Percentiles rank a stretch among this genome's conserved stretches.
These are phyloP conservation scores for Stygiomarasmius scandens DNA, from an alignment of 1,284 basidiomycete species.

Conservation along the genomic window DNA sequence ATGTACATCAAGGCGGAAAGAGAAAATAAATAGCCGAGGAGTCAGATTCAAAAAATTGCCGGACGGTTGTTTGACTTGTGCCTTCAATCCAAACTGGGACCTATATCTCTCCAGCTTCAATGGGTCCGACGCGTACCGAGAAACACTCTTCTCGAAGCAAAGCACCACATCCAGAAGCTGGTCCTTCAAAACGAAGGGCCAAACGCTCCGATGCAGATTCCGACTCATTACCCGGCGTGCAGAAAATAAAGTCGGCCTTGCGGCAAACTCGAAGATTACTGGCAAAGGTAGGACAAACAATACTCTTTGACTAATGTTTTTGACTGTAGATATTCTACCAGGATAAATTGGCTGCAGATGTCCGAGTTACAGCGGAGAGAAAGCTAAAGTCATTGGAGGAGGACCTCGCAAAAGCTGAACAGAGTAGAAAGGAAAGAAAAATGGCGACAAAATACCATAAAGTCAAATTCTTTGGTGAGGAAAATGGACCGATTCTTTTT, in stretches of 20 bases:
- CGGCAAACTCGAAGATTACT: conserved; percentile 80
- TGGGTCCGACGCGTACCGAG: conserved; percentile 37
- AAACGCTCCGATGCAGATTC: conserved; percentile 29
- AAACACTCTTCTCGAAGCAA: conserved; percentile 20
- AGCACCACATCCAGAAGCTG: conserved; percentile 26
- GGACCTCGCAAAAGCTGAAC: conserved; percentile 69
- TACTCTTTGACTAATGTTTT: not conserved
- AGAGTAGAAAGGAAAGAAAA: conserved; percentile 65
- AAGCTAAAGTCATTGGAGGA: conserved; percentile 73
- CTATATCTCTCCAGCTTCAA: conserved; percentile 19
- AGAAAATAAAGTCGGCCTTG: conserved; percentile 80
- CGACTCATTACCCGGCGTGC: conserved; percentile 54
- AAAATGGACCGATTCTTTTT: not conserved
- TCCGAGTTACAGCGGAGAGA: conserved; percentile 77
- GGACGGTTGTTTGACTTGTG: conserved; percentile 18
- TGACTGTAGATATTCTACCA: conserved; percentile 27
- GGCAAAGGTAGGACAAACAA: conserved; percentile 57
- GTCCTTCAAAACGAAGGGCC: conserved; percentile 26
- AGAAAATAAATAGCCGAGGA: not conserved
- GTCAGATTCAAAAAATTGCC: conserved; percentile 16
- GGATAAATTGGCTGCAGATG: conserved; percentile 79
- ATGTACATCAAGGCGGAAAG: conserved; percentile 1
- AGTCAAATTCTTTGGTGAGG: conserved; percentile 87
- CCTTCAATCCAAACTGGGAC: conserved; percentile 14
- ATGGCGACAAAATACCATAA: conserved; percentile 81